These are phyloP conservation scores for Penicillium sp. DNA, from an alignment of 2,329 filamentous ascomycete species.

Conservation along the genomic window DNA sequence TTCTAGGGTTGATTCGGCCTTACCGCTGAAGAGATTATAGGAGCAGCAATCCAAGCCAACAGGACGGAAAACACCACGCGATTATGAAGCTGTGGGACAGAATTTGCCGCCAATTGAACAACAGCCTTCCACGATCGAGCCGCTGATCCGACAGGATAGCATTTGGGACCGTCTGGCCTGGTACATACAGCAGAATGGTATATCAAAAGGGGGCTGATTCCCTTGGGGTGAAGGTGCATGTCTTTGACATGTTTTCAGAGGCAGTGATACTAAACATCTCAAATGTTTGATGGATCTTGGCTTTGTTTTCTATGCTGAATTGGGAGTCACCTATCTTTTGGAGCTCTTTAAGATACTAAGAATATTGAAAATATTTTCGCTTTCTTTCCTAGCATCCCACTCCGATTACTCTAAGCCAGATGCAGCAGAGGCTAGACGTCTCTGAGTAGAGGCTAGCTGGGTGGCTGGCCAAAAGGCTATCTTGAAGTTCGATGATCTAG, in stretches of 20 bases:
- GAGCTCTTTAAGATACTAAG: neutral
- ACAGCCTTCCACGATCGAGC: neutral
- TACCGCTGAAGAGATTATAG: slow-evolving; percentile 1
- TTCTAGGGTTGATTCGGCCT: neutral
- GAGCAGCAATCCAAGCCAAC: slow-evolving; percentile 1
- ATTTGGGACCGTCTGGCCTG: neutral
- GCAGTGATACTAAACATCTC: neutral
- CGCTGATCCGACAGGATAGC: neutral
- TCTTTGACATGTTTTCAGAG: neutral
- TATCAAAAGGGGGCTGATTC: neutral
- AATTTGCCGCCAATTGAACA: neutral
- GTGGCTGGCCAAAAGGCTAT: neutral
- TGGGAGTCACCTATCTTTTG: neutral
- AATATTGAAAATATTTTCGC: neutral
- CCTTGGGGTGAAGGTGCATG: neutral
- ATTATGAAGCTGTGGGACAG: neutral
- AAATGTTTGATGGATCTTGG: neutral
- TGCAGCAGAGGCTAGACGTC: neutral
- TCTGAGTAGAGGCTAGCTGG: neutral
- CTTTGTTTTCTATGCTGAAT: neutral
- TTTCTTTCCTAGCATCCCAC: too few species aligned
- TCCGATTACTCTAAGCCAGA: neutral
- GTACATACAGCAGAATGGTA: slow-evolving; percentile 1
- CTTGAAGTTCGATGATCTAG: neutral
- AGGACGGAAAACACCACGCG: neutral